Base-by-base conservation (phyloP, 257 asterid species). In the Datura wrightii region DNA sequence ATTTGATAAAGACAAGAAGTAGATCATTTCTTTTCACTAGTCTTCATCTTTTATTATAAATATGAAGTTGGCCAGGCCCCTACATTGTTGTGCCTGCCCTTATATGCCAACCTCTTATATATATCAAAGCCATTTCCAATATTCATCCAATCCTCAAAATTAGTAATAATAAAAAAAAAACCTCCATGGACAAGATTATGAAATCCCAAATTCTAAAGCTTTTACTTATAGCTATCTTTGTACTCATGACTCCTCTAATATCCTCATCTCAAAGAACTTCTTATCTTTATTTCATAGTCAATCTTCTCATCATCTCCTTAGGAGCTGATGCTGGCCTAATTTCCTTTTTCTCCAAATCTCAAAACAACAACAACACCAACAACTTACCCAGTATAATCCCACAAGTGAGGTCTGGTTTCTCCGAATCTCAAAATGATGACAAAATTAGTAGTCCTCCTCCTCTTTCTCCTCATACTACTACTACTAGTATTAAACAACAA, bases 271-370 rank as follows among this genome's bases (percentile, higher is more conserved):
- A 85, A 8, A 90, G 92, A 71, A 82, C 89, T 67, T 82, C 88
- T 70, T 91, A 90, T 79, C 88, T 93, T 79, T 92, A 90, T 79
- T 91, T 92, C 81, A 79, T 92, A 24, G 84, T 92, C 63, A 90
- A 92, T 85, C 84, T 93, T 63, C 90, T 93, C 72, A 89, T 93
- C 65, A 84, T 93, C 14, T 79, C 88, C 5, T 85, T 93, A 34
- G 96, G 94, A 18, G 92, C 90, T 0, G 94, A 93, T 58, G 90
- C 94, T 50, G 97, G 97, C 71, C 90, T 93, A 67, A 87, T 91
- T 70, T 89, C 94, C 62, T 90, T 91, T 82, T 84, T 91, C 42
- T 84, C 71, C 19, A 84, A 87, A 80, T 9, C 88, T 8, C n/a
- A 86, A 78, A 37, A 50, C 48, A 37, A 41, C 48, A 37, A 41